A percentile compares a stretch with the other conserved stretches of the same genome.
Conservation (phyloP, 768 basidiomycete species). For the Grammothele lineata region DNA sequence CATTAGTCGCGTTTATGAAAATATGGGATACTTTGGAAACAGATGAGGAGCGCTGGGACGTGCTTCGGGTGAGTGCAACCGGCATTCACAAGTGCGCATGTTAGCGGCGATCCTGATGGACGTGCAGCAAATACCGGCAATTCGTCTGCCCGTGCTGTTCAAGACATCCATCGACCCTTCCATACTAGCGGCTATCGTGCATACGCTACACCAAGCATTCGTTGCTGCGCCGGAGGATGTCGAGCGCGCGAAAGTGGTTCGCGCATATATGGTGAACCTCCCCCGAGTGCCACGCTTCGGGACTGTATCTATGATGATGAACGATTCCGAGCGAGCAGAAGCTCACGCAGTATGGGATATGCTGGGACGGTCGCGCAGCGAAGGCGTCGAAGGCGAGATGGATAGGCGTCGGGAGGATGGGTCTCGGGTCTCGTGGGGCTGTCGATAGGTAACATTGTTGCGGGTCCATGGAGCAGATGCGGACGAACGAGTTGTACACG, state of each 20-base stretch:
- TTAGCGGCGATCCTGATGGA: too few relatives aligned
- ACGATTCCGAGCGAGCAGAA: constrained; percentile 45
- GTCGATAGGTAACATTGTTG: too few relatives aligned
- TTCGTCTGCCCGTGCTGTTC: constrained; percentile 57
- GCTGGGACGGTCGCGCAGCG: constrained; percentile 22
- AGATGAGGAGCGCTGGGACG: constrained; percentile 47
- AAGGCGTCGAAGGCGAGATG: constrained; percentile 14
- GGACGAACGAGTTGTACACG: too few relatives aligned
- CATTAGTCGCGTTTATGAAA: constrained; percentile 60
- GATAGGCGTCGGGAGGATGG: constrained; percentile 11
- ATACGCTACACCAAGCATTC: constrained; percentile 39
- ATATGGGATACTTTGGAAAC: constrained; percentile 47
- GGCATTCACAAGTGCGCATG: too few relatives aligned
- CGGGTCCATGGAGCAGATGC: too few relatives aligned
- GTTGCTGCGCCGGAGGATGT: constrained; percentile 12
- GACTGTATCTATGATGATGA: constrained; percentile 63
- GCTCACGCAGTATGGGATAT: constrained; percentile 43
- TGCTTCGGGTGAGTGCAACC: constrained; percentile 50
- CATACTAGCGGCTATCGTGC: constrained; percentile 54
- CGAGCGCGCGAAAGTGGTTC: constrained; percentile 24
- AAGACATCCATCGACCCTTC: constrained; percentile 66
- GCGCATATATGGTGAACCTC: constrained; percentile 51
- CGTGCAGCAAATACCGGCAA: constrained; percentile 56
- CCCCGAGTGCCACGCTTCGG: constrained; percentile 54
- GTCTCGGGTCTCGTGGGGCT: constrained; percentile 2